phyloP scores from a whole-genome alignment of 2,329 filamentous ascomycete species.

The Pseudogymnoascus sp. region DNA sequence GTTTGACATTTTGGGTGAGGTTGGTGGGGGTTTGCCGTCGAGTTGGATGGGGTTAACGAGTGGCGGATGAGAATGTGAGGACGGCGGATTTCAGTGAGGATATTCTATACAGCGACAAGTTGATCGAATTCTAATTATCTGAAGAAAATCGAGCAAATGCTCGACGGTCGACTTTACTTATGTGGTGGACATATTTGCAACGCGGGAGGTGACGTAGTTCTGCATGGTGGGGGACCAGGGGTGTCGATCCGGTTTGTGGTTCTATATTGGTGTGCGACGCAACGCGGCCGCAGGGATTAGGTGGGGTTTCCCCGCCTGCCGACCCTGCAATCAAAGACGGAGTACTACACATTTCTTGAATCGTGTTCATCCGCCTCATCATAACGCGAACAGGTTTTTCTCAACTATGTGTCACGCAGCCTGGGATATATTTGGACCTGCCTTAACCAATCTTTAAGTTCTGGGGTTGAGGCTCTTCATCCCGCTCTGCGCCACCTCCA shows the following conservation, averaged over 20 bases:
- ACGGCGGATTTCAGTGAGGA: neutral
- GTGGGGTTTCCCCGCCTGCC: conserved; percentile 2
- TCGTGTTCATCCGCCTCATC: neutral
- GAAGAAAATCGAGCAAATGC: neutral
- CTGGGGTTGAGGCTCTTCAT: neutral
- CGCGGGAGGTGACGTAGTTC: neutral
- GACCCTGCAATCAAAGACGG: neutral
- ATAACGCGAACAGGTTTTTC: neutral
- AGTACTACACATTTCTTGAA: neutral
- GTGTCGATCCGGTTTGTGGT: neutral
- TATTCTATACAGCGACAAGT: neutral
- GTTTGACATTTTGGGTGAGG: neutral
- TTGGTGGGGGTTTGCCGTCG: neutral
- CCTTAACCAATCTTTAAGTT: neutral
- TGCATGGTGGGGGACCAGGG: neutral
- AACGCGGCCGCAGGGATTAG: neutral
- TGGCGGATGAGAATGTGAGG: neutral
- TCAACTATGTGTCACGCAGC: neutral
- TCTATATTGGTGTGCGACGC: neutral
- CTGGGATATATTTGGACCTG: neutral
- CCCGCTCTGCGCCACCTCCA: neutral
- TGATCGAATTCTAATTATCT: neutral
- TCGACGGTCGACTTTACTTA: neutral
- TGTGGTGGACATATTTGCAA: neutral
- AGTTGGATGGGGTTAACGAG: neutral